Evolutionary conservation across 2,329 filamentous ascomycete genomes (phyloP).

Genomic region (Apiospora kogelbergensis): DNA sequence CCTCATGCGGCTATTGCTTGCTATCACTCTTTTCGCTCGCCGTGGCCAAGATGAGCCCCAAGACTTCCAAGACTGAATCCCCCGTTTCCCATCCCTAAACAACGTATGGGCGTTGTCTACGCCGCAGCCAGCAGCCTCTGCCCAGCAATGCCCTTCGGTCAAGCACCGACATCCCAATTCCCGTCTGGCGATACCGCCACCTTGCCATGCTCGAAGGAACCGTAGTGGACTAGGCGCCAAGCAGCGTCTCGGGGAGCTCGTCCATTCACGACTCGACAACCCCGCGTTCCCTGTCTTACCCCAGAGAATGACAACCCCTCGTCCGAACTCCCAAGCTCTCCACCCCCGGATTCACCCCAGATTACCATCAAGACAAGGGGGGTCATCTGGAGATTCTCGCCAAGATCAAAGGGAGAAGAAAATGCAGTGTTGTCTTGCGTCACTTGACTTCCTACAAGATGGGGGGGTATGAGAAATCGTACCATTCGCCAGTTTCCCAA

Average conservation of each 20-base stretch:
- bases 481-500: neutral
- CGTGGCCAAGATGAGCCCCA: neutral
- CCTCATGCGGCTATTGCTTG: neutral
- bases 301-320: neutral
- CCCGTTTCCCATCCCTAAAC: neutral
- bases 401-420: neutral
- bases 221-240: neutral
- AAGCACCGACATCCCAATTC: neutral
- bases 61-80: neutral
- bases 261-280: neutral
- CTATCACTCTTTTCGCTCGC: neutral
- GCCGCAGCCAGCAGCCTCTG: neutral
- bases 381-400: neutral
- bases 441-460: neutral
- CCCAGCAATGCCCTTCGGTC: neutral
- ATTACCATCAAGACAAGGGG: too few species aligned
- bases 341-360: constrained; percentile 2
- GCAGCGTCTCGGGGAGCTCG: neutral
- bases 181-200: neutral
- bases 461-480: neutral
- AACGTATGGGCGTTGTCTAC: neutral
- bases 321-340: neutral
- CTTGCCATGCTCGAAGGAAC: neutral
- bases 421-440: neutral
- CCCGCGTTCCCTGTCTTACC: neutral